These are phyloP conservation scores for Ophiostoma populinum DNA, from an alignment of 2,329 filamentous ascomycete genomes.

Conservation along the genomic window DNA sequence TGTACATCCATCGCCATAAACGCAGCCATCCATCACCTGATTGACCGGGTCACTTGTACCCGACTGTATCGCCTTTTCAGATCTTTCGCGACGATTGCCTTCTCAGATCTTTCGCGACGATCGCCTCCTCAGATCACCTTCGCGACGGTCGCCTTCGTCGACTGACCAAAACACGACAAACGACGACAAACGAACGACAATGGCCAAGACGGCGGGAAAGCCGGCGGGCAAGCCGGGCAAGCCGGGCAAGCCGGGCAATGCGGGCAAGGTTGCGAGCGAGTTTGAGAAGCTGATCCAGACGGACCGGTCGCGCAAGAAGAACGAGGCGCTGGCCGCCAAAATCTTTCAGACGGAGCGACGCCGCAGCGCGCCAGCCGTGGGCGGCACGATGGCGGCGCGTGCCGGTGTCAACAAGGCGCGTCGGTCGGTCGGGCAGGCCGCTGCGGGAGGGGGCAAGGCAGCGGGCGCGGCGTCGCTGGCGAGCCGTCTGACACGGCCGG, in stretches of 20 bases:
- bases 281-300: constrained; percentile 37
- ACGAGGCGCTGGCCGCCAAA: constrained; percentile 51
- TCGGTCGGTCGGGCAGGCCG: no score
- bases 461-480: constrained; percentile 25
- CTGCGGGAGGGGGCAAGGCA: constrained; percentile 4
- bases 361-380: constrained; percentile 28
- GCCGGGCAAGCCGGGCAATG: no score
- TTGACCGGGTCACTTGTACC: no score
- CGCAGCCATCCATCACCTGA: no score
- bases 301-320: constrained; percentile 54
- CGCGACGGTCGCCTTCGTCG: no score
- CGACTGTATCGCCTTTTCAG: no score
- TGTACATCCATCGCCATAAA: no score
- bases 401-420: constrained; percentile 56
- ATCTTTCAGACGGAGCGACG: constrained; percentile 49
- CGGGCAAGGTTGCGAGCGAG: no score
- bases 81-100: no score
- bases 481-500: constrained; percentile 23
- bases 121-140: no score
- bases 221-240: no score
- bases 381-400: constrained; percentile 48
- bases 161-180: not conserved
- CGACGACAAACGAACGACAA: not conserved
- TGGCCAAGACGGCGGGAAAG: constrained; percentile 14
- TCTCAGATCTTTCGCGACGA: no score